Conservation (phyloP, 2,329 filamentous ascomycete species). For the Macrophomina tecta region DNA sequence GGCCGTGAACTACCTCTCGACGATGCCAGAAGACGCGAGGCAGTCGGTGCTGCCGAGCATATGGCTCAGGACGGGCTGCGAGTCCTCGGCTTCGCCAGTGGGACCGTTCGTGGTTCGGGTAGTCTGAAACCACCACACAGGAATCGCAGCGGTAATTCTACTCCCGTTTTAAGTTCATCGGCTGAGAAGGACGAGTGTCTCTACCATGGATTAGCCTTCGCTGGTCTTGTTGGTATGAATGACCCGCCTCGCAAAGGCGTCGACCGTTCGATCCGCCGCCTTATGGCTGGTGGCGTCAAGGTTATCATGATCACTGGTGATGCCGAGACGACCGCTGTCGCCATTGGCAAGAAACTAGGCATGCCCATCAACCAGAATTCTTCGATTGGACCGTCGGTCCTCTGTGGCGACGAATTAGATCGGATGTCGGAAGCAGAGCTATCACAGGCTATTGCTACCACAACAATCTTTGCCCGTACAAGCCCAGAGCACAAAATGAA, state of each 20-base stretch:
- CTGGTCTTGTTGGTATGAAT: slow-evolving; percentile 94
- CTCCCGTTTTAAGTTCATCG: slow-evolving; percentile 35
- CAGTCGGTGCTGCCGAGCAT: slow-evolving; percentile 76
- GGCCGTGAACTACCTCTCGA: slow-evolving; percentile 88
- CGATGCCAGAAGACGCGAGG: slow-evolving; percentile 73
- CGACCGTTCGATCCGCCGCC: slow-evolving; percentile 81
- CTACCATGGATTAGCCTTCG: slow-evolving; percentile 85
- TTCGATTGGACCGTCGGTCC: slow-evolving; percentile 69
- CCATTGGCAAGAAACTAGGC: slow-evolving; percentile 92
- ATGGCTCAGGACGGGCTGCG: slow-evolving; percentile 91
- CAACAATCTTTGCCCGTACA: slow-evolving; percentile 93
- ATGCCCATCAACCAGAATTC: slow-evolving; percentile 77
- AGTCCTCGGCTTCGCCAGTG: slow-evolving; percentile 92
- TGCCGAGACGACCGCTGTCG: slow-evolving; percentile 90
- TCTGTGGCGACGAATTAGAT: slow-evolving; percentile 92
- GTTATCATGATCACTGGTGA: slow-evolving; percentile 99
- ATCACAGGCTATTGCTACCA: slow-evolving; percentile 81
- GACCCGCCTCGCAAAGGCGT: slow-evolving; percentile 93
- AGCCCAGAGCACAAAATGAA: slow-evolving; percentile 98
- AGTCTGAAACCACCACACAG: slow-evolving; percentile 29
- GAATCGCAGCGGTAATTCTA: slow-evolving; percentile 40
- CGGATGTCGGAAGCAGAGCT: slow-evolving; percentile 86
- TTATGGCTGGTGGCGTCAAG: slow-evolving; percentile 94
- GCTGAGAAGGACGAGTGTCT: slow-evolving; percentile 63
- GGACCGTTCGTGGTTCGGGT: slow-evolving; percentile 55